Conservation (phyloP, 371 early-diverging fungal genomes). For the Batrachochytrium dendrobatidis region DNA sequence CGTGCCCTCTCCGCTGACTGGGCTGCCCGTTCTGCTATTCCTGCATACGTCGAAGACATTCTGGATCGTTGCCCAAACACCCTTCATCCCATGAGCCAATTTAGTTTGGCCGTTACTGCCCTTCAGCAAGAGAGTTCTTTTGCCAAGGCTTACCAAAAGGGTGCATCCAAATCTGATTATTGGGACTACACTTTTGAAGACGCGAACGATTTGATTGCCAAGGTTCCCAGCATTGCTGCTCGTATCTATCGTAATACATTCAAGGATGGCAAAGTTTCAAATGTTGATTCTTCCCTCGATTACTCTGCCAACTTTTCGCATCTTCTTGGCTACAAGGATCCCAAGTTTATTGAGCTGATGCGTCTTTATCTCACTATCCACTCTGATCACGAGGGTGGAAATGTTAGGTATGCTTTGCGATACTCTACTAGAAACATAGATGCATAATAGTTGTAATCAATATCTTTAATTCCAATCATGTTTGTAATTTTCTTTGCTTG, state of each 20-base stretch:
- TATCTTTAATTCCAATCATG: not conserved
- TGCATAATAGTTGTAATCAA: not conserved
- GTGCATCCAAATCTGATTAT: conserved; percentile 91
- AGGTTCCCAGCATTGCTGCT: conserved; percentile 92
- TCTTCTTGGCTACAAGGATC: conserved; percentile 84
- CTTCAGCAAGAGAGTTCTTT: conserved; percentile 92
- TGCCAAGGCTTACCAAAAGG: conserved; percentile 93
- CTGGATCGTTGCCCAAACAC: conserved; percentile 95
- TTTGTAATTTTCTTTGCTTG: not conserved
- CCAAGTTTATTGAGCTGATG: conserved; percentile 94
- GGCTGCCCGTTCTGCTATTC: conserved; percentile 87
- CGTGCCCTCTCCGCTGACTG: conserved; percentile 87
- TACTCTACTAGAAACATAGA: not conserved
- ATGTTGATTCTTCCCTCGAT: conserved; percentile 78
- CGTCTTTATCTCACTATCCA: conserved; percentile 97
- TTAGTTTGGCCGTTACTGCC: conserved; percentile 91
- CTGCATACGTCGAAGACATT: conserved; percentile 88
- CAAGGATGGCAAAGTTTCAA: conserved; percentile 89
- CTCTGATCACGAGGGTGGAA: conserved; percentile 99
- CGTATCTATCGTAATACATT: conserved; percentile 98
- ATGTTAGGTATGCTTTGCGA: conserved; percentile 66
- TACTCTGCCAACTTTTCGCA: conserved; percentile 92
- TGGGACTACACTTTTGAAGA: conserved; percentile 97
- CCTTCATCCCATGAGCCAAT: conserved; percentile 98
- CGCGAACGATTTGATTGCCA: conserved; percentile 95